Evolutionary conservation across 768 basidiomycete species (phyloP).

Genomic region (Amylocystis lapponica): DNA sequence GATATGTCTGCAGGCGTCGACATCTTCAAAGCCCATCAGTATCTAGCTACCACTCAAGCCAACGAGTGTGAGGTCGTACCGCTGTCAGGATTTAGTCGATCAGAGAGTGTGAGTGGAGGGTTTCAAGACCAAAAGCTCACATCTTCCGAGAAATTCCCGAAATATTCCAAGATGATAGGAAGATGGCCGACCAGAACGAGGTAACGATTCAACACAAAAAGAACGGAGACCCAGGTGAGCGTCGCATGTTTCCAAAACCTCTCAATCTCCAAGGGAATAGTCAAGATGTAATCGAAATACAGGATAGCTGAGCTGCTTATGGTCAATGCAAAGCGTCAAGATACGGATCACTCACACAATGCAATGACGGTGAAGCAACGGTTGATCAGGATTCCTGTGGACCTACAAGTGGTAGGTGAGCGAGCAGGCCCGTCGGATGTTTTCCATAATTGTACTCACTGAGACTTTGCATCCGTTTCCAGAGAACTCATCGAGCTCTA

Average conservation of each 20-base stretch:
- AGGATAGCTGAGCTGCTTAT: too few species aligned
- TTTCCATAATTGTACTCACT: too few species aligned
- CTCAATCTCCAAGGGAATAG: slow-evolving; percentile 36
- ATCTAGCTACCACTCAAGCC: too few species aligned
- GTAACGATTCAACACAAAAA: slow-evolving; percentile 20
- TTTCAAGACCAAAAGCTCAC: not conserved
- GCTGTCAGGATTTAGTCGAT: not conserved
- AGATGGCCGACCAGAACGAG: slow-evolving; percentile 14
- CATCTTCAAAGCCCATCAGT: not conserved
- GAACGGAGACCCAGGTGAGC: slow-evolving; percentile 8
- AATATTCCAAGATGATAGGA: slow-evolving; percentile 11
- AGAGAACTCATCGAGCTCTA: too few species aligned
- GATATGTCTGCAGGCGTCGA: not conserved
- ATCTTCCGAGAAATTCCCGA: slow-evolving; percentile 3
- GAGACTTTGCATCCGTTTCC: too few species aligned
- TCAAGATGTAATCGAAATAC: slow-evolving; percentile 42
- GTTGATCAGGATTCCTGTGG: too few species aligned
- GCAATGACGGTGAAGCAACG: too few species aligned
- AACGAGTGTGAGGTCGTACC: not conserved
- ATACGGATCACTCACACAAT: too few species aligned
- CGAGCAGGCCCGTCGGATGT: too few species aligned
- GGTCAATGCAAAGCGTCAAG: too few species aligned
- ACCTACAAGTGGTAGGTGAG: too few species aligned
- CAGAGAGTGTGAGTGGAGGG: not conserved
- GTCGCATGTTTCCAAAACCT: slow-evolving; percentile 33